Conservation (phyloP, 768 basidiomycete genomes). For the Mycena polygramma region DNA sequence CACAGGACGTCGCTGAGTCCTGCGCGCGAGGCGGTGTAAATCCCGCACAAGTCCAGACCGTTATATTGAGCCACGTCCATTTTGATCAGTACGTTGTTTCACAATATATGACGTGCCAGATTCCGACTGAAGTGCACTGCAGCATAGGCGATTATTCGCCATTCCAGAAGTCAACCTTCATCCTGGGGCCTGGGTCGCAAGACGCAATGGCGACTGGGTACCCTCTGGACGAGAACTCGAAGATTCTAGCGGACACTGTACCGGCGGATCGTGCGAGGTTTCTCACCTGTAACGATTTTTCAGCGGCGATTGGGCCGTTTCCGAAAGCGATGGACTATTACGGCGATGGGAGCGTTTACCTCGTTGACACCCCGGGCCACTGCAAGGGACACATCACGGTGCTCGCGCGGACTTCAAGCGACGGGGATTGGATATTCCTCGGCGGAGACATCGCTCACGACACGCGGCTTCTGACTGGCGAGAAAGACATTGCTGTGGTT, state of each 20-base stretch:
- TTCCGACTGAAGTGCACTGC: conserved; percentile 14
- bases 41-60: conserved; percentile 58
- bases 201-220: conserved; percentile 54
- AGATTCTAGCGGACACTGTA: conserved; percentile 49
- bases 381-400: conserved; percentile 67
- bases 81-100: conserved; percentile 57
- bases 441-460: conserved; percentile 71
- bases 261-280: conserved; percentile 55
- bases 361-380: conserved; percentile 72
- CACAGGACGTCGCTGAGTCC: conserved; percentile 61
- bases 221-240: conserved; percentile 53
- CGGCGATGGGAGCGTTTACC: conserved; percentile 70
- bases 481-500: conserved; percentile 54
- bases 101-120: too few species aligned
- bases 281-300: conserved; percentile 50
- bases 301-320: conserved; percentile 60
- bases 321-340: conserved; percentile 66
- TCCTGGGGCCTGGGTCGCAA: conserved; percentile 59
- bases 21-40: conserved; percentile 62
- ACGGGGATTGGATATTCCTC: conserved; percentile 68
- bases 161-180: conserved; percentile 61
- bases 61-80: conserved; percentile 67
- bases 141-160: conserved; percentile 58
- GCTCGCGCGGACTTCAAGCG: conserved; percentile 65
- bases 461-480: conserved; percentile 60